Percentiles rank a stretch among this genome's conserved stretches.
These are phyloP conservation scores for Dactylellina sp. DNA, from an alignment of 2,329 filamentous ascomycete species.

Conservation along the genomic window DNA sequence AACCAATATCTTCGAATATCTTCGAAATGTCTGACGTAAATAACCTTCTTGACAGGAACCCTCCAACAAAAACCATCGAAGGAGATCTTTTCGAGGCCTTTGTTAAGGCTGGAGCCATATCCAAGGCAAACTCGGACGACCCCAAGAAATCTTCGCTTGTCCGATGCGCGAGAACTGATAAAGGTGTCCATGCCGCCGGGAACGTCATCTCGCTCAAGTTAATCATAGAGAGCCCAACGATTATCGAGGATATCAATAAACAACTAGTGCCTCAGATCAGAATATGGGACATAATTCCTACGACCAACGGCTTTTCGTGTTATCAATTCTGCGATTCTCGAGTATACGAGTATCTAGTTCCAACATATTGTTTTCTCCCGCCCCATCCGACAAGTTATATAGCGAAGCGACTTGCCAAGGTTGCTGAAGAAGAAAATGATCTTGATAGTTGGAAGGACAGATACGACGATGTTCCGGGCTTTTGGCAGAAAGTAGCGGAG, in stretches of 20 bases:
- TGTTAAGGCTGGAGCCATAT: constrained; percentile 89
- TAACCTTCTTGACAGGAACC: constrained; percentile 55
- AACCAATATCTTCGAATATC: constrained; percentile 65
- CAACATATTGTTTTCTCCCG: constrained; percentile 89
- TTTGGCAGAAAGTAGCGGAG: constrained; percentile 86
- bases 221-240: constrained; percentile 89
- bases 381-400: constrained; percentile 90
- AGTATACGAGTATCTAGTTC: constrained; percentile 97
- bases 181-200: constrained; percentile 94
- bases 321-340: constrained; percentile 95
- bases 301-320: constrained; percentile 90
- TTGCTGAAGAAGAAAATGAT: constrained; percentile 78
- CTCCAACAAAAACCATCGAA: constrained; percentile 88
- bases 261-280: constrained; percentile 87
- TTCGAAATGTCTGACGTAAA: background rate
- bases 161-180: constrained; percentile 94
- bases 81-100: constrained; percentile 94
- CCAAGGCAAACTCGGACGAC: constrained; percentile 95
- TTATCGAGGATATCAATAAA: constrained; percentile 91
- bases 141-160: constrained; percentile 96
- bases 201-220: constrained; percentile 96
- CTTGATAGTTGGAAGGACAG: constrained; percentile 75
- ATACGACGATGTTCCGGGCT: constrained; percentile 81
- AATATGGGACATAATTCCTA: constrained; percentile 91
- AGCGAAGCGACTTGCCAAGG: constrained; percentile 82